A percentile compares a stretch with the other conserved stretches of the same genome.
Conservation (phyloP, 306 rosid genomes). For the Casuarina cunninghamiana region DNA sequence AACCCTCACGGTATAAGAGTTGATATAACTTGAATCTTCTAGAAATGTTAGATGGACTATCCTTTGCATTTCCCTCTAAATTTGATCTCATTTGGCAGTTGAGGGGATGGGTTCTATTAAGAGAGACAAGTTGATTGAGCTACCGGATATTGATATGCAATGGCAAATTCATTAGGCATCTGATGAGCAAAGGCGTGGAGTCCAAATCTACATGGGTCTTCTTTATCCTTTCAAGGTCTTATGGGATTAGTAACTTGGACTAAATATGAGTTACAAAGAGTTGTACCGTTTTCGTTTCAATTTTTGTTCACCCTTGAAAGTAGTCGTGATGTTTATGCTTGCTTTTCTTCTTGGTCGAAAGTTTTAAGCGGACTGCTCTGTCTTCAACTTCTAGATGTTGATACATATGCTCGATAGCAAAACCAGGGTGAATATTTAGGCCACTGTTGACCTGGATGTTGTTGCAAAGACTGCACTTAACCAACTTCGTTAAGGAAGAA, state of each 20-base stretch:
- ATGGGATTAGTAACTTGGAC: background rate
- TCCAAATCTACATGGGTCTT: constrained; percentile 96
- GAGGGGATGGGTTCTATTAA: constrained; percentile 84
- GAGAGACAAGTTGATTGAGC: constrained; percentile 79
- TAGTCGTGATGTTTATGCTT: background rate
- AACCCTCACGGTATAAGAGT: too few relatives aligned
- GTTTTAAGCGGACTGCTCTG: background rate
- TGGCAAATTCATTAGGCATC: constrained; percentile 99
- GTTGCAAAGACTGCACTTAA: constrained; percentile 84
- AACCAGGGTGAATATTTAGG: constrained; percentile 28
- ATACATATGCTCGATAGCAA: background rate
- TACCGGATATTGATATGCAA: constrained; percentile 82
- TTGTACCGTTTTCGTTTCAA: background rate
- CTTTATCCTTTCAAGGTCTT: constrained; percentile 89
- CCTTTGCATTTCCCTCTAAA: background rate
- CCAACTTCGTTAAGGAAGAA: constrained; percentile 86
- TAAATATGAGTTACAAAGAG: background rate
- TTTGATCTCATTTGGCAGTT: constrained; percentile 51
- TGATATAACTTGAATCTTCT: too few relatives aligned
- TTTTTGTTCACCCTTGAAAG: background rate
- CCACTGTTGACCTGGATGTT: constrained; percentile 92
- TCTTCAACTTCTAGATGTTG: background rate
- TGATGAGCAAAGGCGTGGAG: constrained; percentile 94
- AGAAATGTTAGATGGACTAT: background rate
- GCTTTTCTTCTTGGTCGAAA: background rate